Base-by-base conservation (phyloP, 2,329 filamentous ascomycete genomes). In the Xylariaceae sp. region DNA sequence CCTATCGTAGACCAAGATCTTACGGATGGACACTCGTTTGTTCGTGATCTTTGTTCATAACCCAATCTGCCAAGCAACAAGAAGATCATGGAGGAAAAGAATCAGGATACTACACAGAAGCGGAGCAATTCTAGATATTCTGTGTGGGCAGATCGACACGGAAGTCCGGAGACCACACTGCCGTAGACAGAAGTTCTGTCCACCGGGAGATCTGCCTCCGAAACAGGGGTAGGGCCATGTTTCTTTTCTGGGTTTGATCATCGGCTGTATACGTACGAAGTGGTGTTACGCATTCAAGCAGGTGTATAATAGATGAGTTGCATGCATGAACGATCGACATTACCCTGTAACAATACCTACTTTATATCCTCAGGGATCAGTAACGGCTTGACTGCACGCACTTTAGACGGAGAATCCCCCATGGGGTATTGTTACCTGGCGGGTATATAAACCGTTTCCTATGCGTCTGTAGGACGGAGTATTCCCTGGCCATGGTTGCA, bases 191-290 rank as follows among this genome's bases (percentile, higher is more conserved):
- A 47, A 23, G 47, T 23, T 15, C 23, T 15, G 58, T 5, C 23
- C 23, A 1, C 23, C 61, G 61, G 61, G 61, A 59, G 45, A 59
- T 63, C 59, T 63, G 48, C 61, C 56, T 63, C 61, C 61, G 61
- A 61, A 55, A 58, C 47, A 56, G 55, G 47, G 56, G 50, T 51
- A 37, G n/a, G 44, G 23, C 2, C 4, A 30, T 30, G 2, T 56
- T 15, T 42, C 48, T 51, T 61, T 52, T 39, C 50, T 58, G 58
- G 58, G 35, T 51, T 48, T 13, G 49, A 8, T 45, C 42, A n/a
- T 45, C 42, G 13, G 13, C 13, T 45, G 13, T 11, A 30, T 30
- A 30, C 23, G 23, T 30, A 5, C 23, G 23, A 30, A 30, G 23
- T 1, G 4, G 42, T n/a, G 42, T 45, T 6, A 15, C 42, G 13